Evolutionary conservation across 768 basidiomycete species (phyloP).

Genomic region (Suillus decipiens): DNA sequence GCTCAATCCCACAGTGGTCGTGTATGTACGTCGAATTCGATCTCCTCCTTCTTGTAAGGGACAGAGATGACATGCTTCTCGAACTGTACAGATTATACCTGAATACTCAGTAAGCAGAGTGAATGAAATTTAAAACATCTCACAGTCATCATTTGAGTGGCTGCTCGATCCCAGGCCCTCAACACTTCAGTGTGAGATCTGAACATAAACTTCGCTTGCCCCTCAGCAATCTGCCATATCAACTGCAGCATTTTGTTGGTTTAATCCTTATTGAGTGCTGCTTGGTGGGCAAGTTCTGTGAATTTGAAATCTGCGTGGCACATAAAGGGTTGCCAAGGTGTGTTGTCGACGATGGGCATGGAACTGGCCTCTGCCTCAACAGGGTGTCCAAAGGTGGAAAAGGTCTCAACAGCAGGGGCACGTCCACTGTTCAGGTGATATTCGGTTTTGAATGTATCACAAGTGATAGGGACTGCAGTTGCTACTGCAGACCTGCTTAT

Average conservation of each 20-base stretch:
- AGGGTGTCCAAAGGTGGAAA: constrained; percentile 6
- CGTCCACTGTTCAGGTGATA: constrained; percentile 9
- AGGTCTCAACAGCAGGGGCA: neutral
- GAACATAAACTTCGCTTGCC: constrained; percentile 12
- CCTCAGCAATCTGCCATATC: neutral
- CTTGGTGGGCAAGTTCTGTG: constrained; percentile 11
- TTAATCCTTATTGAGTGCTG: constrained; percentile 10
- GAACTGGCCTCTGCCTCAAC: neutral
- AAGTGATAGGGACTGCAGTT: neutral
- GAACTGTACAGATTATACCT: constrained; percentile 1
- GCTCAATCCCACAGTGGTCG: constrained; percentile 14
- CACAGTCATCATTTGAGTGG: constrained; percentile 6
- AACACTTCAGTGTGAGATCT: constrained; percentile 7
- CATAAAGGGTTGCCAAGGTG: constrained; percentile 13
- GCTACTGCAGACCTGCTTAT: neutral
- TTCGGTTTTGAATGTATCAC: constrained; percentile 10
- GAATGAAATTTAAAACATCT: neutral
- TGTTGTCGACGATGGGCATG: neutral
- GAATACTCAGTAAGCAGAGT: neutral
- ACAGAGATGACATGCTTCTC: constrained; percentile 1
- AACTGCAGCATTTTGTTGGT: constrained; percentile 3
- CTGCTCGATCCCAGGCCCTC: constrained; percentile 1
- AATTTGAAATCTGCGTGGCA: constrained; percentile 15
- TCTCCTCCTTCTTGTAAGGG: neutral
- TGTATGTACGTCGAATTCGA: constrained; percentile 6